Evolutionary conservation across 495 filamentous ascomycete species (phyloP).

Genomic region (Xylaria nigripes): DNA sequence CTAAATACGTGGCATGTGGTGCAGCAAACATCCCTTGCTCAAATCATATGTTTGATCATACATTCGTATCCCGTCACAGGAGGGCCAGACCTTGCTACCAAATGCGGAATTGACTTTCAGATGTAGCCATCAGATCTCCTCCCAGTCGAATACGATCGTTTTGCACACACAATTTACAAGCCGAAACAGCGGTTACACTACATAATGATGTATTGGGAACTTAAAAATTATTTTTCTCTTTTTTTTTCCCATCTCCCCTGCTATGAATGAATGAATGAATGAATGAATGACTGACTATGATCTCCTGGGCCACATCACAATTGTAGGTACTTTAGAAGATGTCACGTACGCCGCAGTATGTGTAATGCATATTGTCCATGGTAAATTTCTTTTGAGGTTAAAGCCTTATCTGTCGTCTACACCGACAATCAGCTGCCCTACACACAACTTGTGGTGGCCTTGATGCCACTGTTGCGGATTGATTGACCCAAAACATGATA

Average conservation of each 20-base stretch:
- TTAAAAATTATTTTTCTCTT: not conserved
- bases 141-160: not conserved
- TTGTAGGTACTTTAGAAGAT: too few species aligned
- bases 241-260: too few species aligned
- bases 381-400: too few species aligned
- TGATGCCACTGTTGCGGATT: not conserved
- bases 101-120: not conserved
- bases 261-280: too few species aligned
- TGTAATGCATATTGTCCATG: too few species aligned
- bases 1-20: too few species aligned
- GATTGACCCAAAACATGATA: constrained; percentile 3
- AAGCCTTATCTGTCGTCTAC: too few species aligned
- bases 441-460: not conserved
- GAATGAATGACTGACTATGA: too few species aligned
- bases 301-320: not conserved
- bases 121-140: not conserved
- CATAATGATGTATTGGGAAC: not conserved
- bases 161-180: not conserved
- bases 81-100: not conserved
- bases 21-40: not conserved
- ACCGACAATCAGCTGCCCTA: not conserved
- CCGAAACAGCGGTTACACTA: not conserved
- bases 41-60: not conserved
- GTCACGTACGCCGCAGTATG: too few species aligned
- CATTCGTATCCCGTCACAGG: not conserved